These are phyloP conservation scores for Hortiboletus rubellus DNA, from an alignment of 1,284 basidiomycete genomes.

Conservation along the genomic window DNA sequence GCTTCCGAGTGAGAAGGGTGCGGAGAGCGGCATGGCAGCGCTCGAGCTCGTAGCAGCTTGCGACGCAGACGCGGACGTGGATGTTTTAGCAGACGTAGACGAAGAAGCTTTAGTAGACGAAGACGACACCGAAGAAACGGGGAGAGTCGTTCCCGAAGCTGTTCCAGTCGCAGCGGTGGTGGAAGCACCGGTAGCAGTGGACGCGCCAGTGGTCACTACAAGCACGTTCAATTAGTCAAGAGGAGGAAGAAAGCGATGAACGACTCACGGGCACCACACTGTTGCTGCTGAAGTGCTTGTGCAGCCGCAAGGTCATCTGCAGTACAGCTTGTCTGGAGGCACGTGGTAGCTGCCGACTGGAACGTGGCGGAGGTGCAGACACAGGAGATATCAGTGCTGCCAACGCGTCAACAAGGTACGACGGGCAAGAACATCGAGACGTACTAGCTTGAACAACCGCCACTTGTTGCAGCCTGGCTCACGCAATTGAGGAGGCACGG, in stretches of 20 bases:
- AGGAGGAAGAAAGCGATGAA: accelerated
- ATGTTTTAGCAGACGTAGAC: not conserved
- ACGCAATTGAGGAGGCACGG: slow-evolving; percentile 14
- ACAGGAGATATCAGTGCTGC: slow-evolving; percentile 24
- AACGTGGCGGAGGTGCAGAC: slow-evolving; percentile 26
- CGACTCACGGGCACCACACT: slow-evolving; percentile 20
- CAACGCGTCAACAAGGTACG: not conserved
- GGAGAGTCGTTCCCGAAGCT: too few relatives aligned
- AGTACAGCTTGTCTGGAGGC: slow-evolving; percentile 22
- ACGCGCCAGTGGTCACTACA: not conserved
- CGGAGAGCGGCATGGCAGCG: slow-evolving; percentile 21
- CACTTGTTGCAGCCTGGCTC: not conserved
- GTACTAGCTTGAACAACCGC: slow-evolving; percentile 18
- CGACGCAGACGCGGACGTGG: not conserved
- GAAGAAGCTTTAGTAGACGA: not conserved
- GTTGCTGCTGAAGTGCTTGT: not conserved
- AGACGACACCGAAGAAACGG: not conserved
- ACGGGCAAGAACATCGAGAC: not conserved
- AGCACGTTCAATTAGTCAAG: not conserved
- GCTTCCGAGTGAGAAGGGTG: slow-evolving; percentile 18
- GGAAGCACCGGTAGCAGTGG: not conserved
- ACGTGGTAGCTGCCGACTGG: slow-evolving; percentile 17
- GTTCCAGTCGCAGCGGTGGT: not conserved
- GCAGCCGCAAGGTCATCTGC: slow-evolving; percentile 8
- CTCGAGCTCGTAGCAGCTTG: slow-evolving; percentile 3